Conservation (phyloP, 306 rosid species). For the Cicer cuneatum region DNA sequence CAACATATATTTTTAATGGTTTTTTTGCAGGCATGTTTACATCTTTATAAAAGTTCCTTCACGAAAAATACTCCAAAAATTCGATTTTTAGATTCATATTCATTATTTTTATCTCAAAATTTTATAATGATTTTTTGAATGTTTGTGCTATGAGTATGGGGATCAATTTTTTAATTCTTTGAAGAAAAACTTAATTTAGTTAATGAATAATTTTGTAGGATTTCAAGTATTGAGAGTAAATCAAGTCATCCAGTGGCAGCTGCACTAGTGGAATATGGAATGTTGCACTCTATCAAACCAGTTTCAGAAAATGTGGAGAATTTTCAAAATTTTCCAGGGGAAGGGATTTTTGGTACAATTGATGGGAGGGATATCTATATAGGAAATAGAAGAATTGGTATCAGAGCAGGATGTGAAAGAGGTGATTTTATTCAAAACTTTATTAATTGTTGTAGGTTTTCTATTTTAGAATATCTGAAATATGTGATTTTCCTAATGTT, state of each 20-base stretch:
- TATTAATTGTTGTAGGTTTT: neutral
- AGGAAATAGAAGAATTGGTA: constrained; percentile 70
- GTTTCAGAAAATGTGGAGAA: constrained; percentile 72
- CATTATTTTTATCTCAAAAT: too few relatives aligned
- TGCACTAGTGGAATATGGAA: constrained; percentile 73
- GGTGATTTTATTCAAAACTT: constrained; percentile 47
- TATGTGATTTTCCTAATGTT: neutral
- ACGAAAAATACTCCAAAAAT: too few relatives aligned
- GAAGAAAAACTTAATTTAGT: constrained; percentile 1
- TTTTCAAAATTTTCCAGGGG: constrained; percentile 84
- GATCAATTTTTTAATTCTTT: neutral
- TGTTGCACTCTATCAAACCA: constrained; percentile 60
- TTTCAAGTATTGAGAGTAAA: constrained; percentile 90
- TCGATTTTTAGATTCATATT: too few relatives aligned
- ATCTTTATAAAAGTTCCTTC: too few relatives aligned
- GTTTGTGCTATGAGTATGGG: neutral
- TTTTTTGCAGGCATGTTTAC: too few relatives aligned
- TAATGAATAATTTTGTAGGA: constrained; percentile 55
- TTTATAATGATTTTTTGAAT: neutral
- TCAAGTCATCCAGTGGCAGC: constrained; percentile 96
- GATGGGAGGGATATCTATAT: constrained; percentile 71
- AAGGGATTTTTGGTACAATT: constrained; percentile 76
- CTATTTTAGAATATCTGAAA: neutral
- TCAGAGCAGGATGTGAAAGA: constrained; percentile 61
- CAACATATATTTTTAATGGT: too few relatives aligned